These are phyloP conservation scores for Parathielavia appendiculata DNA, from an alignment of 495 filamentous ascomycete genomes.

Conservation along the genomic window DNA sequence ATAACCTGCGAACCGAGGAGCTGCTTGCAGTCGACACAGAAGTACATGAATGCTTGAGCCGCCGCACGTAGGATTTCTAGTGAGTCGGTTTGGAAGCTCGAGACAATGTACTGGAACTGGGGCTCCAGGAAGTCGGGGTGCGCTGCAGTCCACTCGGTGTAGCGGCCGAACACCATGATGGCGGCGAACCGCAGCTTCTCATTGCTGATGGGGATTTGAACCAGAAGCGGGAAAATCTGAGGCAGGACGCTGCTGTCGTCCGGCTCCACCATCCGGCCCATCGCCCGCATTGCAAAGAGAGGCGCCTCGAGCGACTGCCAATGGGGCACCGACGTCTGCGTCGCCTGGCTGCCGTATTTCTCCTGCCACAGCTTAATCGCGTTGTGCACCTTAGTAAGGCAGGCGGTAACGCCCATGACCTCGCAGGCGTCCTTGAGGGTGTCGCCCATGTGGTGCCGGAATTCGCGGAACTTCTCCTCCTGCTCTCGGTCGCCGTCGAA, in stretches of 20 bases:
- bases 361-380: conserved; percentile 83
- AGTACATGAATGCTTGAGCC: conserved; percentile 92
- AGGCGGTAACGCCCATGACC: conserved; percentile 87
- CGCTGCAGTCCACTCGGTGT: conserved; percentile 94
- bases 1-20: conserved; percentile 71
- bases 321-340: conserved; percentile 70
- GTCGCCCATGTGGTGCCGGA: conserved; percentile 95
- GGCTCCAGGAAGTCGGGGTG: conserved; percentile 87
- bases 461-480: conserved; percentile 96
- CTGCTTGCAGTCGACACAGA: conserved; percentile 88
- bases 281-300: conserved; percentile 88
- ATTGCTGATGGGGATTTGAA: conserved; percentile 92
- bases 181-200: conserved; percentile 95
- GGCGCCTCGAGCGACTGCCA: conserved; percentile 97
- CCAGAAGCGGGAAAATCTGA: conserved; percentile 84
- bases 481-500: conserved; percentile 94
- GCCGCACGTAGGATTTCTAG: conserved; percentile 86
- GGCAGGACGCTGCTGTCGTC: conserved; percentile 81
- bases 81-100: conserved; percentile 77
- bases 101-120: conserved; percentile 91
- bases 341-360: conserved; percentile 70
- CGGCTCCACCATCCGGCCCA: conserved; percentile 93
- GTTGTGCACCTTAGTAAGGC: conserved; percentile 78
- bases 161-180: conserved; percentile 92
- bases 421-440: conserved; percentile 96